Evolutionary conservation across 371 early-diverging fungal genomes (phyloP).

Genomic region (Coemansia sp.): DNA sequence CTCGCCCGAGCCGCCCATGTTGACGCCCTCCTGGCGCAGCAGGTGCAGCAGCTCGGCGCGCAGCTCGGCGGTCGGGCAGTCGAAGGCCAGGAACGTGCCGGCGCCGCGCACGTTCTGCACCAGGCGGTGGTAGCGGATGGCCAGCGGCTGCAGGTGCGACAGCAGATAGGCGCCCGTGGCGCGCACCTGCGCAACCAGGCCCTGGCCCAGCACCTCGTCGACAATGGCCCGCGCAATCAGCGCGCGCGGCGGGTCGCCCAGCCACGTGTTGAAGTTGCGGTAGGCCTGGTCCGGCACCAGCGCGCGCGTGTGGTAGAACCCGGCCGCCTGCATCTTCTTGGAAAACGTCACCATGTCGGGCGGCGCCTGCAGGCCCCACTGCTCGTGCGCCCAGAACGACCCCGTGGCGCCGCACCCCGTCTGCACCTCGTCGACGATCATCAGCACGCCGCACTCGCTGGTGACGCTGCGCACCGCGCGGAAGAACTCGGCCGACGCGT

Average conservation of each 20-base stretch:
- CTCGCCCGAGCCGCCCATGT: conserved; percentile 72
- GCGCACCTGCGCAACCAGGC: conserved; percentile 58
- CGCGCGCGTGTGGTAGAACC: conserved; percentile 62
- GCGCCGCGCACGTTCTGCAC: conserved; percentile 61
- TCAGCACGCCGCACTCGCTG: conserved; percentile 60
- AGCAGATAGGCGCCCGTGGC: conserved; percentile 62
- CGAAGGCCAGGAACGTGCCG: conserved; percentile 73
- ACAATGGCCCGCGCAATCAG: conserved; percentile 68
- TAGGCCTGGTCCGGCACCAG: conserved; percentile 63
- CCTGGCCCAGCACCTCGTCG: conserved; percentile 57
- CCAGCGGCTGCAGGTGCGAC: conserved; percentile 54
- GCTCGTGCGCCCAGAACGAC: conserved; percentile 76
- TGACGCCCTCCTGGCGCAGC: conserved; percentile 68
- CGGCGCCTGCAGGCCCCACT: conserved; percentile 62
- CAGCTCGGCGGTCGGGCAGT: conserved; percentile 55
- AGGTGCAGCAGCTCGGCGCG: conserved; percentile 58
- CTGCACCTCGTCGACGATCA: conserved; percentile 86
- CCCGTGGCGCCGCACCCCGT: conserved; percentile 85
- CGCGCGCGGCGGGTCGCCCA: conserved; percentile 72
- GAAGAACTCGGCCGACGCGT: conserved; percentile 69
- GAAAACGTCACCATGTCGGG: conserved; percentile 79
- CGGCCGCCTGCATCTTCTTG: conserved; percentile 77
- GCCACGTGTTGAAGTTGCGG: conserved; percentile 74
- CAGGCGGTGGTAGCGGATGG: conserved; percentile 49
- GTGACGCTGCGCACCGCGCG: conserved; percentile 66